Evolutionary conservation across 495 filamentous ascomycete genomes (phyloP), one percentile per base, ranked within the genome.

Genomic region (Diplogelasinospora grovesii): DNA sequence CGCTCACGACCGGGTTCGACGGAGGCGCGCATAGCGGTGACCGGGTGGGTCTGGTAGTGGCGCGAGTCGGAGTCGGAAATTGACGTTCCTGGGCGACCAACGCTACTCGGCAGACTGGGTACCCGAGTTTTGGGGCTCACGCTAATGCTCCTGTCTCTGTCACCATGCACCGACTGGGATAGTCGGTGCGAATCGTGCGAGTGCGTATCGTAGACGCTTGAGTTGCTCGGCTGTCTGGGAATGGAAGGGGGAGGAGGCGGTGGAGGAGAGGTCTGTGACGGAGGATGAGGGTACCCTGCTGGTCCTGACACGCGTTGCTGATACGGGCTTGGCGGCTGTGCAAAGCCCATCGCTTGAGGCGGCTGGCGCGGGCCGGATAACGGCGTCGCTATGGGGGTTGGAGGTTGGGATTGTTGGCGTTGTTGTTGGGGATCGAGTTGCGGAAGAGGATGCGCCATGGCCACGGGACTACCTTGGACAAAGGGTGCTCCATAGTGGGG

Each of bases 51-150:
- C 42, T 61, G 61, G 42, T 46, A 39, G 45, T 56, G 55, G 40
- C 57, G 60, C 15, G 63, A 59, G 25, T 70, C 66, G 19, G 49
- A 53, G 38, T 74, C 68, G 40, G 57, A 58, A 43, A 60, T 55
- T 22, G 64, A 64, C 18, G 59, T 53, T 19, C 57, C 43, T 16
- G 64, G 57, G 36, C 65, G 62, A 36, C 68, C 58, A 22, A 60
- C 49, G 52, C 57, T 70, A 42, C 57, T 66, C 39, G 71, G 70
- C 36, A 72, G 54, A 56, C 69, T 74, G 41, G 71, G 69, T 14
- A 76, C 54, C 41, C 67, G 65, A 39, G 78, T 82, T 55, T 83
- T 83, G 8, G 79, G 79, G 54, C 75, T 80, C 36, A 83, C 69
- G 54, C 79, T 81, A 19, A 81, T 42, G 45, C 76, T 81, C 33